Percentiles rank a stretch among this genome's conserved stretches.
Conservation (phyloP, 768 basidiomycete species). For the Naganishia antarctica region DNA sequence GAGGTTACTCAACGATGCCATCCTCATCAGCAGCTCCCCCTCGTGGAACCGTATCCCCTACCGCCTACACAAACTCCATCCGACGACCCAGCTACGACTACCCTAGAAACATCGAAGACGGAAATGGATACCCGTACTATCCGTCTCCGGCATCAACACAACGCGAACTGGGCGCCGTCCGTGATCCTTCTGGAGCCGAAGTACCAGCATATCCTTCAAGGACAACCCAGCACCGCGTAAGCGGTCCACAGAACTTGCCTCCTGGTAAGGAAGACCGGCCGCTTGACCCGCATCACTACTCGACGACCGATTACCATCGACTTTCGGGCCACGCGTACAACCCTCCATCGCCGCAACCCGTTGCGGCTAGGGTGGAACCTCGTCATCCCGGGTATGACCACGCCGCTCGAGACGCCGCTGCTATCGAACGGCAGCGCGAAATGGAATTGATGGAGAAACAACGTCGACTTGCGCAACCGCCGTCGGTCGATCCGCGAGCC, state of each 20-base stretch:
- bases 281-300: conserved; percentile 8
- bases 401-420: background rate
- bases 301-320: conserved; percentile 14
- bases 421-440: background rate
- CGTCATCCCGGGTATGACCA: background rate
- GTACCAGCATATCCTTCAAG: background rate
- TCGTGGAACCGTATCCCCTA: conserved; percentile 7
- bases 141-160: conserved; percentile 4
- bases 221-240: background rate
- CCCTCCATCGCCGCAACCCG: conserved; percentile 2
- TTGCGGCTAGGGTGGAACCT: background rate
- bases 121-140: conserved; percentile 9
- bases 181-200: background rate
- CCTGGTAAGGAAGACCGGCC: conserved; percentile 7
- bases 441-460: background rate
- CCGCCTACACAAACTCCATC: background rate
- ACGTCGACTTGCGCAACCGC: background rate
- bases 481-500: background rate
- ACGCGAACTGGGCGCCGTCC: background rate
- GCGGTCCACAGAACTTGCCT: conserved; percentile 3
- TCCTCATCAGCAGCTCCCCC: background rate
- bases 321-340: conserved; percentile 1
- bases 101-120: background rate
- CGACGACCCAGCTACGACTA: conserved; percentile 10
- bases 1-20: background rate